Percentiles rank a stretch among this genome's conserved stretches.
These are phyloP conservation scores for Aspergillus ochraceoroseus DNA, from an alignment of 2,329 filamentous ascomycete species.

Conservation along the genomic window DNA sequence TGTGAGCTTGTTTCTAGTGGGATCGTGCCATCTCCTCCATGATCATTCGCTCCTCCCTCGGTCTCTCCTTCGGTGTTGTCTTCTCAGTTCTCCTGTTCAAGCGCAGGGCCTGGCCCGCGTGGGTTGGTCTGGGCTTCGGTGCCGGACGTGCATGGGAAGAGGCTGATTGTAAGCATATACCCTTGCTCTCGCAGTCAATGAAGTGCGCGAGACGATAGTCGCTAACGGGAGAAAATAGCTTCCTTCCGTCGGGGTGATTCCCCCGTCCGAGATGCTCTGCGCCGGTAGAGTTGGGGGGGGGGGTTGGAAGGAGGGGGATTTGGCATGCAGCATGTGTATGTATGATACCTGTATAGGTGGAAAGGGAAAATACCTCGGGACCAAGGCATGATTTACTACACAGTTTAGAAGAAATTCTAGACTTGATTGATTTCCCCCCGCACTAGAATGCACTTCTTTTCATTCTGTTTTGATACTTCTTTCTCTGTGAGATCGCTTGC, in stretches of 20 bases:
- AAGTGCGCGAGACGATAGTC: not conserved
- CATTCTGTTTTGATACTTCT: conserved; percentile 6
- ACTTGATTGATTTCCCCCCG: conserved; percentile 13
- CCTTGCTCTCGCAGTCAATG: not conserved
- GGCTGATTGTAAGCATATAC: conserved; percentile 68
- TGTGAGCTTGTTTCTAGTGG: conserved; percentile 59
- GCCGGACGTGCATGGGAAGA: conserved; percentile 96
- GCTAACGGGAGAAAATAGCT: conserved; percentile 29
- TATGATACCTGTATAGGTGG: conserved; percentile 40
- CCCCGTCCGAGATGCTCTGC: conserved; percentile 38
- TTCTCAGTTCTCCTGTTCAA: conserved; percentile 98
- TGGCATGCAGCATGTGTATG: conserved; percentile 24
- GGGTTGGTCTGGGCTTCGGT: conserved; percentile 88
- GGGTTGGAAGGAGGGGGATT: too few relatives aligned
- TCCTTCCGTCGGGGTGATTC: conserved; percentile 44
- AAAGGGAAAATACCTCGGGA: conserved; percentile 16
- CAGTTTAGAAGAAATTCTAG: conserved; percentile 23
- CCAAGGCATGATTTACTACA: conserved; percentile 14
- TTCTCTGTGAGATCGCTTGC: too few relatives aligned
- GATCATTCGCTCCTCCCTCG: conserved; percentile 92
- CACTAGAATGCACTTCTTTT: conserved; percentile 20
- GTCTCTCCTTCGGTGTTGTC: conserved; percentile 94
- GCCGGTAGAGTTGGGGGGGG: too few relatives aligned
- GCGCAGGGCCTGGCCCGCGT: conserved; percentile 96
- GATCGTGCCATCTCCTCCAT: conserved; percentile 97